Conservation (phyloP, 495 filamentous ascomycete genomes). For the Penicillium ucsense region DNA sequence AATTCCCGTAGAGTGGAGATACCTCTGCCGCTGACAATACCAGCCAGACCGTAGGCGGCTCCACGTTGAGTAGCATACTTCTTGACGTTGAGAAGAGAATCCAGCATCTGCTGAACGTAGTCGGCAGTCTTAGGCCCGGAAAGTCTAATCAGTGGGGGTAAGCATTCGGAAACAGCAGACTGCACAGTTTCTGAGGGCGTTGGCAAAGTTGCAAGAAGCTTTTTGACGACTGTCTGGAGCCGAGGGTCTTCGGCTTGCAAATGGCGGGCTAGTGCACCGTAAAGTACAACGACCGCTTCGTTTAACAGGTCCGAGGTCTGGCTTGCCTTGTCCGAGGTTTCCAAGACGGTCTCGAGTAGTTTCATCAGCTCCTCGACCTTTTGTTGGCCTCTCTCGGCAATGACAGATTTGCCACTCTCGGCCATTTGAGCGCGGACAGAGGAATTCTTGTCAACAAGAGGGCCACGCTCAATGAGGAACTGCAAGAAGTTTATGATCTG, state of each 20-base stretch:
- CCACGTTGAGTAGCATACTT: constrained; percentile 85
- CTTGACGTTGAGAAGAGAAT: constrained; percentile 71
- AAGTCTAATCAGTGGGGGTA: constrained; percentile 78
- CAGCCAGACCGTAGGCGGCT: constrained; percentile 89
- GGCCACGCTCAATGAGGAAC: constrained; percentile 77
- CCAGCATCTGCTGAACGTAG: constrained; percentile 72
- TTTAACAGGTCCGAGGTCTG: constrained; percentile 77
- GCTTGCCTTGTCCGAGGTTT: constrained; percentile 68
- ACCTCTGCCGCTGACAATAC: constrained; percentile 76
- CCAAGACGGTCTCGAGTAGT: constrained; percentile 75
- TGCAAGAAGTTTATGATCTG: constrained; percentile 67
- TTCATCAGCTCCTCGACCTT: constrained; percentile 87
- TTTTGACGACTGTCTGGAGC: constrained; percentile 73
- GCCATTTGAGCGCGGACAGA: constrained; percentile 81
- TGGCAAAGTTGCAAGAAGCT: constrained; percentile 73
- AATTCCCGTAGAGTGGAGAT: constrained; percentile 75
- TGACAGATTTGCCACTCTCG: constrained; percentile 76
- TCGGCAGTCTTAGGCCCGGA: constrained; percentile 64
- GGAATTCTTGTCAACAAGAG: constrained; percentile 68
- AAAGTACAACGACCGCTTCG: constrained; percentile 94
- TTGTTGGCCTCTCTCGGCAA: constrained; percentile 64
- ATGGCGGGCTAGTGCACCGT: constrained; percentile 85
- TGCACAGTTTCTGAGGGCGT: constrained; percentile 97
- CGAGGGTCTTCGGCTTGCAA: constrained; percentile 73
- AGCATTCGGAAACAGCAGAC: constrained; percentile 86